Evolutionary conservation across 805 yeast genomes (phyloP), one percentile per base, ranked within the genome.

Genomic region (Komagataella phaffii): DNA sequence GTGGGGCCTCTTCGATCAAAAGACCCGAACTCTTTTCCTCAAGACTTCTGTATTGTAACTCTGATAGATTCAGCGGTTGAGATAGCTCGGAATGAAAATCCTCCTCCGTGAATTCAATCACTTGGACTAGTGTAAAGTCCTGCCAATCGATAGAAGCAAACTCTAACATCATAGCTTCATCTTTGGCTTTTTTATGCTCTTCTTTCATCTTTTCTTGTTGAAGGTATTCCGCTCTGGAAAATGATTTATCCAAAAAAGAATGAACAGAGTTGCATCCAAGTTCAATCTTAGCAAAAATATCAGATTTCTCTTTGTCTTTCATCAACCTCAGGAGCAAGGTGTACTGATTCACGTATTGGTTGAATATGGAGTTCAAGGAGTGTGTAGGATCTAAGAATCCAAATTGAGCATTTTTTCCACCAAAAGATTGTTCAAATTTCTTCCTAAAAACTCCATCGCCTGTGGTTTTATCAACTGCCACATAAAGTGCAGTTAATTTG

Each of bases 71-170:
- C 50, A 84, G 61, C 0, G 95, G 87, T 7, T 61, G 58, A 0
- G 77, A 72, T 50, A 82, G 66, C 50, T 80, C 83, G 3, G 78
- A 73, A 8, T 74, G 77, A 53, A 74, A 71, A 62, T 83, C 89
- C 6, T 77, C 64, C 2, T 79, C 80, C 14, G 78, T 77, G 56
- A 88, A 83, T 49, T 74, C 80, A 12, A 89, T 71, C 2, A 83
- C 79, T 49, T 81, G 88, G 6, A 87, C 83, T 17, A 87, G 71
- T 2, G 74, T 71, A 61, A 90, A 91, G 55, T 85, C 87, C 52
- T 82, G 81, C 99, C 99, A 91, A 65, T 90, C 89, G 19, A 88
- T 81, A 7, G 85, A 76, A 0, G 90, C 88, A 65, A 75, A 87
- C 46, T 76, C 81, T 14, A 30, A 30, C 10, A 4, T 30, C 40